A percentile compares a stretch with the other conserved stretches of the same genome.
Evolutionary conservation across 2,329 filamentous ascomycete genomes (phyloP).

Genomic region (Ophiostoma fasciatum): DNA sequence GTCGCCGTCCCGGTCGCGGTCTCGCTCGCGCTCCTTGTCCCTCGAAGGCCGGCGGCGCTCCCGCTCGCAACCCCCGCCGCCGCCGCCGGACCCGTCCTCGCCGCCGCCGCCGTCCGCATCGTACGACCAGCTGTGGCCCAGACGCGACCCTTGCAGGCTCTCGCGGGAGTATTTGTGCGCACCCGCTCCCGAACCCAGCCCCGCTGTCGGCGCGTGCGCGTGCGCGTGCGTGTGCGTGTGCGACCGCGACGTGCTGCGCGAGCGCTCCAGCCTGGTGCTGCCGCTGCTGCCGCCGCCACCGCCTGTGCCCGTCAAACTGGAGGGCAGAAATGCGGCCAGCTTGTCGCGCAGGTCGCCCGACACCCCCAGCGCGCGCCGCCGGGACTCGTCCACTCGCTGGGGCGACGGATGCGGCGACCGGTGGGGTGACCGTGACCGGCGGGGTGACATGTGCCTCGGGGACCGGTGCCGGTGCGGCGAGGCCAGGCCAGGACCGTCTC

Average conservation of each 20-base stretch:
- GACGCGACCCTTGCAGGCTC: slow-evolving; percentile 23
- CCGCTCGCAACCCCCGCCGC: no score
- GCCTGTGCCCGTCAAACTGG: no score
- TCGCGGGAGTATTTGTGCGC: no score
- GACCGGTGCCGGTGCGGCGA: background rate
- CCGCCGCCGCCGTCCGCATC: slow-evolving; percentile 16
- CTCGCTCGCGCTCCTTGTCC: slow-evolving; percentile 3
- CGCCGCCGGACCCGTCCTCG: no score
- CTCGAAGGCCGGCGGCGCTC: no score
- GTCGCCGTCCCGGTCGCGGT: slow-evolving; percentile 11
- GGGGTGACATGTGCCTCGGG: no score
- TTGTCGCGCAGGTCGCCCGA: slow-evolving; percentile 27
- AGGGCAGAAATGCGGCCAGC: slow-evolving; percentile 27
- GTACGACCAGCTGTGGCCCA: slow-evolving; percentile 28
- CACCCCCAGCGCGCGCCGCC: slow-evolving; percentile 21
- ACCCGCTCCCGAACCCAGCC: no score
- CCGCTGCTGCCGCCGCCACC: no score
- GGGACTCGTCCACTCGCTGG: slow-evolving; percentile 20
- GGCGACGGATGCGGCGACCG: slow-evolving; percentile 7
- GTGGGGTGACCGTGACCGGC: slow-evolving; percentile 1
- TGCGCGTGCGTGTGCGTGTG: slow-evolving; percentile 2
- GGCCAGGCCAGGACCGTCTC: slow-evolving; percentile 4
- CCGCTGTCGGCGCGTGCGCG: no score
- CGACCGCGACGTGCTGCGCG: slow-evolving; percentile 11
- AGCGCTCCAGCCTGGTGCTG: slow-evolving; percentile 19